Base-by-base conservation (phyloP, 305 asterid species). In the Fraxinus dipetala region DNA sequence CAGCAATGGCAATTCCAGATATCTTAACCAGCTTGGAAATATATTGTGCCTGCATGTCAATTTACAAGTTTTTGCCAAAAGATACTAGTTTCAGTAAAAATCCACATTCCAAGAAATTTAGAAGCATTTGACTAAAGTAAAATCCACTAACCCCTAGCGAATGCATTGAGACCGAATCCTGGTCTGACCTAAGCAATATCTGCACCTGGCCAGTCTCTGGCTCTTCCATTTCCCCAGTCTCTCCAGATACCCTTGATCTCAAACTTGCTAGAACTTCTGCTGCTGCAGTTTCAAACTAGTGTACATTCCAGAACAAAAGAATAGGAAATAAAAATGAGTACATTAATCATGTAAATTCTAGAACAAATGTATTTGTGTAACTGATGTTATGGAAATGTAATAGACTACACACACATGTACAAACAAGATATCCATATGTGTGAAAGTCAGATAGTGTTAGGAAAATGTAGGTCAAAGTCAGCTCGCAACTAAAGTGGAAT, bases 1-100 rank as follows among this genome's bases (percentile, higher is more conserved):
- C 98, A 80, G 99, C 98, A 87, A 96, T 96, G 79, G 90, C 94
- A 74, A 96, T 96, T 76, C 98, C 99, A 69, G 98, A 96, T 84
- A 94, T 83, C 87, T 94, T 96, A 56, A 96, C 98, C 84, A 96
- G 84, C 84, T 92, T 93, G 8, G 99, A 96, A 81, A 96, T 94
- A 78, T 81, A 92, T 85, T 96, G 98, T 61, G 98, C 98, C 99
- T 95, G 81, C 65, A 84, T 1, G 54, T 75, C 84, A 82, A 84
- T 11, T 40, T 51, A 72, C 38, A 48, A 11, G 36, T 48, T 74
- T 45, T 56, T 13, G 36, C 72, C 38, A 82, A 59, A 63, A 78
- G 32, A 75, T 10, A 80, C 28, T 26, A 45, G 70, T 79, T 38
- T 79, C 45, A 65, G 78, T n/a, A 35, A 69, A n/a, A 80, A 34